phyloP scores from a whole-genome alignment of 495 filamentous ascomycete species.

The Tuber indicum region DNA sequence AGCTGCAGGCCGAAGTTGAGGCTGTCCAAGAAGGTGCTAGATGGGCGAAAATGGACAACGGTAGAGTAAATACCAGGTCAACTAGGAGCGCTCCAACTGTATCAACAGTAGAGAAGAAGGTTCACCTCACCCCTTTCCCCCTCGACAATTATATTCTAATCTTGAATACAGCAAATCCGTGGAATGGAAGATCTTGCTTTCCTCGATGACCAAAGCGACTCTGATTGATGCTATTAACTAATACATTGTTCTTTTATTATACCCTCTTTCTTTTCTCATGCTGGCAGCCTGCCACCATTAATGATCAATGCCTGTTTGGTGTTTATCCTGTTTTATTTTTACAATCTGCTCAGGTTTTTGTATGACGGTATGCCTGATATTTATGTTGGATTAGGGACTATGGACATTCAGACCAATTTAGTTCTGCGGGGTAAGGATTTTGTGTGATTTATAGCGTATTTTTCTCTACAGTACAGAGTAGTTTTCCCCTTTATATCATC shows the following conservation, averaged over 20 bases:
- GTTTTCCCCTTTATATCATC: not conserved
- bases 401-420: not conserved
- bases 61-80: slow-evolving; percentile 33
- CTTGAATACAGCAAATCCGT: slow-evolving; percentile 2
- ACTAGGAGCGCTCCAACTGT: slow-evolving; percentile 17
- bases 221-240: slow-evolving; percentile 17
- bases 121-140: not conserved
- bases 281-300: not conserved
- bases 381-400: not conserved
- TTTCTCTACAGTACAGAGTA: not conserved
- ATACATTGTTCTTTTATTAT: not conserved
- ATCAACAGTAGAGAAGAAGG: slow-evolving; percentile 10
- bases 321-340: not conserved
- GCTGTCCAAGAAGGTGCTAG: slow-evolving; percentile 70
- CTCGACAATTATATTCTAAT: not conserved
- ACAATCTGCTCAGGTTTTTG: not conserved
- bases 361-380: not conserved
- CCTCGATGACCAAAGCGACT: slow-evolving; percentile 33
- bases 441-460: not conserved
- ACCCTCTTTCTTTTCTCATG: not conserved
- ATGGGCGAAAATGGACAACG: slow-evolving; percentile 55
- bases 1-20: slow-evolving; percentile 74
- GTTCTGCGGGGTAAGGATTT: not conserved
- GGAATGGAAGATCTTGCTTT: slow-evolving; percentile 35
- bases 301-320: not conserved